Evolutionary conservation across 805 yeast genomes (phyloP).

Genomic region (Starmerella vitae): DNA sequence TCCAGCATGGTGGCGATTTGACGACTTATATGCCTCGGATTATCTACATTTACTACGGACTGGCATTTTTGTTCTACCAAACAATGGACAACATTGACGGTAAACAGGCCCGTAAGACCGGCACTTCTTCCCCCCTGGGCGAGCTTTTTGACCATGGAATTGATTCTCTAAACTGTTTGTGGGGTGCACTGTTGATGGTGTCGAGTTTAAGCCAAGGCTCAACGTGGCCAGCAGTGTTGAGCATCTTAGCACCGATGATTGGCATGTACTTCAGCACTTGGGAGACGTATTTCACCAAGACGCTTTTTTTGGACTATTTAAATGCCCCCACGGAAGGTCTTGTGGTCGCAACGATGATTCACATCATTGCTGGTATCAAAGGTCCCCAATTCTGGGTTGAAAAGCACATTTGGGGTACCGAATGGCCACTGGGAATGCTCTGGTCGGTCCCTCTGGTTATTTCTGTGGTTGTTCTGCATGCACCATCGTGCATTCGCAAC

Average conservation of each 20-base stretch:
- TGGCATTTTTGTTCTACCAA: conserved; percentile 79
- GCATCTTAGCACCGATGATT: conserved; percentile 35
- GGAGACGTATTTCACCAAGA: conserved; percentile 91
- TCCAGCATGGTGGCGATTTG: conserved; percentile 49
- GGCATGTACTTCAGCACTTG: conserved; percentile 60
- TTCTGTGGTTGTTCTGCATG: conserved; percentile 42
- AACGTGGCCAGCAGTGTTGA: conserved; percentile 34
- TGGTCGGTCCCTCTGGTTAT: conserved; percentile 24
- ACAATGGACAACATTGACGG: conserved; percentile 98
- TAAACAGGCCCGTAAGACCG: conserved; percentile 86
- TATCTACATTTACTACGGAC: conserved; percentile 66
- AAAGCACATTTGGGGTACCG: conserved; percentile 8
- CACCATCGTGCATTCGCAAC: conserved; percentile 47
- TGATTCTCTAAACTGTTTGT: conserved; percentile 61
- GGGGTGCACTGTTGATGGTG: conserved; percentile 60
- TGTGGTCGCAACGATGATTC: conserved; percentile 45
- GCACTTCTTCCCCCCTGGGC: conserved; percentile 88
- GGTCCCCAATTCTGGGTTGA: conserved; percentile 33
- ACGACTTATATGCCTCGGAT: conserved; percentile 49
- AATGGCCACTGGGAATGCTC: conserved; percentile 13
- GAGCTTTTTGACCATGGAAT: conserved; percentile 90
- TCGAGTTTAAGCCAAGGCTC: conserved; percentile 68
- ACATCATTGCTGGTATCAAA: conserved; percentile 47
- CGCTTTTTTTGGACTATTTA: conserved; percentile 61
- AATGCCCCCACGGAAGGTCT: conserved; percentile 97